These are phyloP conservation scores for Candida suzukii DNA, from an alignment of 805 yeast species.

Conservation along the genomic window DNA sequence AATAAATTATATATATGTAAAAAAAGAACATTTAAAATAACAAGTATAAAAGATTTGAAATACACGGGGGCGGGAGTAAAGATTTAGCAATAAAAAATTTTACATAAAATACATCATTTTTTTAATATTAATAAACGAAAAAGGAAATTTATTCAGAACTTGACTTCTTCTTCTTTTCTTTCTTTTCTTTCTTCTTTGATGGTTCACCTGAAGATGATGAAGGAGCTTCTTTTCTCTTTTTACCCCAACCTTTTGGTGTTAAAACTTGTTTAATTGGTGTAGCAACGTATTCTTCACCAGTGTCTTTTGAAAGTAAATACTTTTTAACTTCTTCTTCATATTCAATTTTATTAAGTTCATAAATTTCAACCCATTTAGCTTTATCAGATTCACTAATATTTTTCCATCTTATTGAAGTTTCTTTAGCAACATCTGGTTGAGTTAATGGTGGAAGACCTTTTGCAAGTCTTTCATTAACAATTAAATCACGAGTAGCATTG, in stretches of 20 bases:
- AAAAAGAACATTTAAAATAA: too few relatives aligned
- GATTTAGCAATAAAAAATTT: too few relatives aligned
- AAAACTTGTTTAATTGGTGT: conserved; percentile 1
- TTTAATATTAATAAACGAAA: too few relatives aligned
- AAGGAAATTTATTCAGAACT: too few relatives aligned
- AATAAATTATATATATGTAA: too few relatives aligned
- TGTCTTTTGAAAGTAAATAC: conserved; percentile 22
- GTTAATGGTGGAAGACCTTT: conserved; percentile 56
- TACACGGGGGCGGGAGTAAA: too few relatives aligned
- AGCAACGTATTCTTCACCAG: conserved; percentile 21
- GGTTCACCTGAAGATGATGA: conserved; percentile 26
- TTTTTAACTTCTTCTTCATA: conserved; percentile 24
- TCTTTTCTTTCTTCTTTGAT: conserved; percentile 45
- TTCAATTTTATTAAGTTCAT: conserved; percentile 36
- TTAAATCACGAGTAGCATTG: conserved; percentile 61
- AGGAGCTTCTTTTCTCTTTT: conserved; percentile 23
- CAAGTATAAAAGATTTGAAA: too few relatives aligned
- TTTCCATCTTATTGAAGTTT: conserved; percentile 77
- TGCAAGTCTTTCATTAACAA: conserved; percentile 60
- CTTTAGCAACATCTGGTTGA: conserved; percentile 72
- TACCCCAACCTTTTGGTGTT: conserved; percentile 26
- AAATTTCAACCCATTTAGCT: conserved; percentile 60
- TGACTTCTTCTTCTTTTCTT: conserved; percentile 41
- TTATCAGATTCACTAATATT: conserved; percentile 63
- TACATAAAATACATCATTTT: too few relatives aligned